These are phyloP conservation scores for Sechiopsis laciniata DNA, from an alignment of 306 rosid species.

Conservation along the genomic window DNA sequence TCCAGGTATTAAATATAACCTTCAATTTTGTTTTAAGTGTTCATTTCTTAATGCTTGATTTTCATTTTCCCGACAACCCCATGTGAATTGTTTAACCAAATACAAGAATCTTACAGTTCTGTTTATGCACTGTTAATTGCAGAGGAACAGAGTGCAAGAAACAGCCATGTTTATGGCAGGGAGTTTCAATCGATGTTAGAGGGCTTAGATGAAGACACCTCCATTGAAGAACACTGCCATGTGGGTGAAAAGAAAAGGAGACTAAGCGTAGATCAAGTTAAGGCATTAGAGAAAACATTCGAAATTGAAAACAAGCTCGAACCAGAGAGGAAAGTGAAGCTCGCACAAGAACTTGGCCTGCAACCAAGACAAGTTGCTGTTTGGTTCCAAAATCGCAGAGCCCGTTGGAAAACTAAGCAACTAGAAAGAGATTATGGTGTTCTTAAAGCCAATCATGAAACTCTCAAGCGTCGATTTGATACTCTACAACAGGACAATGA, in stretches of 20 bases:
- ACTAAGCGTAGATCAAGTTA: constrained; percentile 73
- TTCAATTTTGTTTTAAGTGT: neutral
- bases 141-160: constrained; percentile 32
- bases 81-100: too few relatives aligned
- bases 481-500: constrained; percentile 64
- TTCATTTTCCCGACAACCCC: too few relatives aligned
- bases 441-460: constrained; percentile 62
- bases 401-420: constrained; percentile 94
- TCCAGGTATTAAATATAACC: constrained; percentile 39
- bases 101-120: too few relatives aligned
- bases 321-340: constrained; percentile 80
- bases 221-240: constrained; percentile 48
- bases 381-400: constrained; percentile 98
- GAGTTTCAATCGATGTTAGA: constrained; percentile 69
- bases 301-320: constrained; percentile 96
- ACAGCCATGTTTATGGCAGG: constrained; percentile 40
- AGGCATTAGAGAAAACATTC: constrained; percentile 90
- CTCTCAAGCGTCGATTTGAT: constrained; percentile 52
- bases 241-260: constrained; percentile 75
- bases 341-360: constrained; percentile 84
- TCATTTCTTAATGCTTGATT: neutral
- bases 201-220: constrained; percentile 78
- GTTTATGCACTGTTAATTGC: neutral
- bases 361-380: constrained; percentile 94
- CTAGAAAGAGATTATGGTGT: constrained; percentile 80